These are phyloP conservation scores for Epichloe glyceriae DNA, from an alignment of 2,329 filamentous ascomycete species.

Conservation along the genomic window DNA sequence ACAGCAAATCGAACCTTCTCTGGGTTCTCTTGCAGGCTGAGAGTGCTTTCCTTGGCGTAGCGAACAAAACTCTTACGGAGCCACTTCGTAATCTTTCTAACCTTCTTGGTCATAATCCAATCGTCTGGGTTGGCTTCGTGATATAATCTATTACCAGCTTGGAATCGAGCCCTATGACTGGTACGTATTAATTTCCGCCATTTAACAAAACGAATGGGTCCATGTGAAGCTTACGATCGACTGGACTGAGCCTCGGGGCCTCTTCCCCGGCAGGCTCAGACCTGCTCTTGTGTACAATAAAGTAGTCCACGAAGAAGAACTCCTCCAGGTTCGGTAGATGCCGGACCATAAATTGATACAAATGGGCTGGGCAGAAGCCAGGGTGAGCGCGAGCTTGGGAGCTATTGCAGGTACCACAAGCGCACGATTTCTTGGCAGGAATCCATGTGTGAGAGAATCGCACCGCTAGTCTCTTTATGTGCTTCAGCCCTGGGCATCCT, in stretches of 20 bases:
- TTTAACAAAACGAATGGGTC: too few species aligned
- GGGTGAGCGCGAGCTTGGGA: conserved; percentile 15
- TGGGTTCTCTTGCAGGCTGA: conserved; percentile 20
- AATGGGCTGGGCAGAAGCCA: conserved; percentile 24
- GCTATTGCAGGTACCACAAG: conserved; percentile 23
- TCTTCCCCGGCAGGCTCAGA: background rate
- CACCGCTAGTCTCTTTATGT: conserved; percentile 27
- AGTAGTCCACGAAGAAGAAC: conserved; percentile 32
- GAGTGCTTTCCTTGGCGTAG: conserved; percentile 22
- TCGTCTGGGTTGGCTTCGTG: conserved; percentile 20
- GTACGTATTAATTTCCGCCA: background rate
- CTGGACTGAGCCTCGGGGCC: background rate
- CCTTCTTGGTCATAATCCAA: conserved; percentile 24
- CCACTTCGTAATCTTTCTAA: conserved; percentile 26
- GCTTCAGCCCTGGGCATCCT: conserved; percentile 16
- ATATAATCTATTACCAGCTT: conserved; percentile 11
- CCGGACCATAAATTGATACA: conserved; percentile 30
- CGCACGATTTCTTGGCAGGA: conserved; percentile 11
- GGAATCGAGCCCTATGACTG: conserved; percentile 3
- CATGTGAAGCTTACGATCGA: background rate
- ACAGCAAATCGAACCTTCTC: conserved; percentile 27
- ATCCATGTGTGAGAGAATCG: conserved; percentile 31
- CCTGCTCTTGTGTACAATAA: conserved; percentile 20
- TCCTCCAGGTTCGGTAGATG: conserved; percentile 28
- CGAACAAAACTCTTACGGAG: conserved; percentile 23